These are phyloP conservation scores for Linum usitatissimum DNA, from an alignment of 345 rosid species.

Conservation along the genomic window DNA sequence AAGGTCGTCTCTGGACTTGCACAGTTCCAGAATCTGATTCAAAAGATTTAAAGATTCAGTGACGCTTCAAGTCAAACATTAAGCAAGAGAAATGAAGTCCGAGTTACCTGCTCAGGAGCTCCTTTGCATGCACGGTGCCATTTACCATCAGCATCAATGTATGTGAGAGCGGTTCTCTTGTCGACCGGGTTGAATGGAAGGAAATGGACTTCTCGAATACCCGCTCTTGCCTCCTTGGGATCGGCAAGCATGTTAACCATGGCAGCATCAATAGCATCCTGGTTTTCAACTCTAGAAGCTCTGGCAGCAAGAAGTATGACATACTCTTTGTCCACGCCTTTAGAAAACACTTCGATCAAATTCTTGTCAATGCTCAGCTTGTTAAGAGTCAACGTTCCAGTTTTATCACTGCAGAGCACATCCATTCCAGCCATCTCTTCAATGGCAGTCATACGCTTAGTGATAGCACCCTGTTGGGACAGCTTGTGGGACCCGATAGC, in stretches of 20 bases:
- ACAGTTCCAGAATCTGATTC: neutral
- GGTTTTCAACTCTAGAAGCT: neutral
- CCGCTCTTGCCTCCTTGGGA: neutral
- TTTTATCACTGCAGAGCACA: neutral
- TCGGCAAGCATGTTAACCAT: neutral
- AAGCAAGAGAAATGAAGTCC: neutral
- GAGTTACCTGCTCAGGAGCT: neutral
- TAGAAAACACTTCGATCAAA: neutral
- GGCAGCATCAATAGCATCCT: neutral
- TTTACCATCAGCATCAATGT: neutral
- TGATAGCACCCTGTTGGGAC: neutral
- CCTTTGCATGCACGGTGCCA: neutral
- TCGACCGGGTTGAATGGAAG: neutral
- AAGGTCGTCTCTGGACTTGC: neutral
- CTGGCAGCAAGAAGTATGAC: neutral
- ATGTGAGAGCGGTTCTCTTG: neutral
- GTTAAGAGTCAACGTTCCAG: neutral
- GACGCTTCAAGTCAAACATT: too few relatives aligned
- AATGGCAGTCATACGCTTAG: neutral
- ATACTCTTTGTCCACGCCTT: neutral
- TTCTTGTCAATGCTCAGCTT: neutral
- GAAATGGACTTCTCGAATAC: neutral
- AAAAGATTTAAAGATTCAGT: neutral
- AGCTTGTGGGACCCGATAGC: neutral
- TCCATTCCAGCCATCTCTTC: neutral